Conservation (phyloP, 2,329 filamentous ascomycete species). For the Chaetomium globosum region DNA sequence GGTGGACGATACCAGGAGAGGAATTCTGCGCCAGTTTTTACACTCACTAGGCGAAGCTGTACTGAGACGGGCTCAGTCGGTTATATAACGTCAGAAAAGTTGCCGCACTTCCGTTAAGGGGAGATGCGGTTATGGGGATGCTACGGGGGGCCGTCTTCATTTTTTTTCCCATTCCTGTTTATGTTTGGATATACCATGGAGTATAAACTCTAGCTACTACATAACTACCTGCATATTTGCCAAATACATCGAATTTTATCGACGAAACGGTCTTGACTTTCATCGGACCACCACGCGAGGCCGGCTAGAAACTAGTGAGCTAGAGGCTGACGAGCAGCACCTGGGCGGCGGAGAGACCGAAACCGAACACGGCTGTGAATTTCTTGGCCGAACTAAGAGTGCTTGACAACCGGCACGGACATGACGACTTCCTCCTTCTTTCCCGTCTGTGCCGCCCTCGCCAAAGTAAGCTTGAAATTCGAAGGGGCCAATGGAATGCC, state of each 20-base stretch:
- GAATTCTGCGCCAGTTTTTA: not conserved
- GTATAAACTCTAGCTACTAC: constrained; percentile 7
- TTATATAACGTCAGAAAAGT: not conserved
- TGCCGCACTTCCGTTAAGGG: not conserved
- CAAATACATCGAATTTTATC: not conserved
- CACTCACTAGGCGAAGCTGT: not conserved
- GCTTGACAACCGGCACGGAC: too few species aligned
- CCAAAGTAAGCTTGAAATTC: constrained; percentile 9
- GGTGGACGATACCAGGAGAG: not conserved
- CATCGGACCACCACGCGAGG: not conserved
- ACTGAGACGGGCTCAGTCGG: not conserved
- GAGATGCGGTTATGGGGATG: not conserved
- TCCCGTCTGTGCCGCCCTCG: not conserved
- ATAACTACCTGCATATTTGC: constrained; percentile 2
- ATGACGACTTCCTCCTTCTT: not conserved
- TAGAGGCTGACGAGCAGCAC: too few species aligned
- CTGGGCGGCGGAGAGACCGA: not conserved
- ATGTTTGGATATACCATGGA: constrained; percentile 14
- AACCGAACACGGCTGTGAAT: not conserved
- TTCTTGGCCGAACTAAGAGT: too few species aligned
- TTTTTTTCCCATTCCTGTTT: not conserved
- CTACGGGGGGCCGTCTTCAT: not conserved
- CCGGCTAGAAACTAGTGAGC: not conserved
- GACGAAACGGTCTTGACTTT: not conserved
- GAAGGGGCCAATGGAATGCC: not conserved